Evolutionary conservation across 495 filamentous ascomycete genomes (phyloP).

Genomic region (Apiosordaria backusii): DNA sequence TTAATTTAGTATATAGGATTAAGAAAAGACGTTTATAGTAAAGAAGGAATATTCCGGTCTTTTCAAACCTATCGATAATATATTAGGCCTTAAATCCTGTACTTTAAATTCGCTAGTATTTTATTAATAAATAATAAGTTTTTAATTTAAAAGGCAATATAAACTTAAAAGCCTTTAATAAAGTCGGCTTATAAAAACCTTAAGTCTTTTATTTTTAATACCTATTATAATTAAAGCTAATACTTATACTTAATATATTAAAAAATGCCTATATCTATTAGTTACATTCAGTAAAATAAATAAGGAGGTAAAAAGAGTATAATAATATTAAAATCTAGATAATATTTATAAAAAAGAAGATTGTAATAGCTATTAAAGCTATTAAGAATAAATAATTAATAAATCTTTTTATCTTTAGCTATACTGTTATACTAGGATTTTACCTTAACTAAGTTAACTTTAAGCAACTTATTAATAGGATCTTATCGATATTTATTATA

Average conservation of each 20-base stretch:
- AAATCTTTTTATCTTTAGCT: background rate
- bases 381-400: background rate
- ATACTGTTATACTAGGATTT: too few relatives aligned
- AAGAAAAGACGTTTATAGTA: background rate
- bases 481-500: too few relatives aligned
- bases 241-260: background rate
- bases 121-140: background rate
- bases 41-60: background rate
- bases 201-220: background rate
- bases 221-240: background rate
- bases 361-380: background rate
- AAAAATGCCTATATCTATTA: background rate
- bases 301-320: background rate
- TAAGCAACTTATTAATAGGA: too few relatives aligned
- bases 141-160: too few relatives aligned
- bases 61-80: background rate
- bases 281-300: background rate
- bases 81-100: background rate
- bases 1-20: background rate
- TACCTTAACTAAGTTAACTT: too few relatives aligned
- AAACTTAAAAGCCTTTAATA: background rate
- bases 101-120: background rate
- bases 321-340: background rate
- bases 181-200: background rate
- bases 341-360: slow-evolving; percentile 1